Conservation (phyloP, 2,329 filamentous ascomycete species). For the Phialophora chinensis region DNA sequence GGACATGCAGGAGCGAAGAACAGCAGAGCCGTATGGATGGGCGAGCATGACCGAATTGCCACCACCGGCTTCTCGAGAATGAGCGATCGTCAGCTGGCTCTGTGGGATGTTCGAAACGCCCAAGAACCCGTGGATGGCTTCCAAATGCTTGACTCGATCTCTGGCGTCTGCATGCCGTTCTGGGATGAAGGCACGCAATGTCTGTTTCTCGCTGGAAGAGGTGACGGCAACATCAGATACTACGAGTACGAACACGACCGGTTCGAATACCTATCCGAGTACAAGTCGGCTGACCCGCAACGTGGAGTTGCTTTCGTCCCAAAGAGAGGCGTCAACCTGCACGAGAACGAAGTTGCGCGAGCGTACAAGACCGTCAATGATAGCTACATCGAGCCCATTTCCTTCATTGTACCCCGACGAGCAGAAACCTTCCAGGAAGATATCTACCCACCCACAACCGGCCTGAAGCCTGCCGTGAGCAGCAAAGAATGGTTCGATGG, state of each 20-base stretch:
- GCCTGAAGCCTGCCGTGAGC: slow-evolving; percentile 78
- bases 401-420: slow-evolving; percentile 92
- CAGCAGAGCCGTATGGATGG: slow-evolving; percentile 95
- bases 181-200: slow-evolving; percentile 98
- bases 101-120: slow-evolving; percentile 89
- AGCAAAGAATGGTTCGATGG: slow-evolving; percentile 84
- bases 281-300: slow-evolving; percentile 96
- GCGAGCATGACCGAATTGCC: slow-evolving; percentile 92
- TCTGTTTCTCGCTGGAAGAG: slow-evolving; percentile 95
- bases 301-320: slow-evolving; percentile 93
- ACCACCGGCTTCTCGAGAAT: slow-evolving; percentile 98
- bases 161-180: slow-evolving; percentile 98
- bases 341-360: slow-evolving; percentile 95
- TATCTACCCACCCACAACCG: slow-evolving; percentile 87
- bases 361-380: slow-evolving; percentile 98
- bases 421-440: slow-evolving; percentile 96
- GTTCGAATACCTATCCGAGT: slow-evolving; percentile 95
- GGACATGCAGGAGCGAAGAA: slow-evolving; percentile 96
- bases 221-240: slow-evolving; percentile 98
- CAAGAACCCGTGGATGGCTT: slow-evolving; percentile 87
- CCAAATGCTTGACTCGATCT: slow-evolving; percentile 89
- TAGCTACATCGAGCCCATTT: slow-evolving; percentile 90
- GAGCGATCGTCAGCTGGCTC: slow-evolving; percentile 93
- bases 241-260: slow-evolving; percentile 99
- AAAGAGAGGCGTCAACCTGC: slow-evolving; percentile 92